phyloP scores from a whole-genome alignment of 805 yeast genomes.

The Wickerhamiella azymoides region DNA sequence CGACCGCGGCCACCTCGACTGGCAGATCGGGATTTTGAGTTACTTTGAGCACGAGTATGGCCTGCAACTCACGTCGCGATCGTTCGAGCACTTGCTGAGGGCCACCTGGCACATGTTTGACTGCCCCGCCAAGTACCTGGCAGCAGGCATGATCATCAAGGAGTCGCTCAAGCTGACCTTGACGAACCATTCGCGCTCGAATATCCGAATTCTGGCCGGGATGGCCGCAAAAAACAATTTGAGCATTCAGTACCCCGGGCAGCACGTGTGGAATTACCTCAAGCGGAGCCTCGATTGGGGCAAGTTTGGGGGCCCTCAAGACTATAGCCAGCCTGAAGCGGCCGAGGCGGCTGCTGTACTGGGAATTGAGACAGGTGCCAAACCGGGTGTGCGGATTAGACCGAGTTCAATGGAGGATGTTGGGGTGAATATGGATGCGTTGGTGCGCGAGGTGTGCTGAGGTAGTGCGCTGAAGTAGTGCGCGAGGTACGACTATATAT shows the following conservation, averaged over 20 bases:
- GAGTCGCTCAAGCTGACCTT: conserved; percentile 3
- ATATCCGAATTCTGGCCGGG: neutral
- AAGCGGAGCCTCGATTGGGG: neutral
- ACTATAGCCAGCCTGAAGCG: neutral
- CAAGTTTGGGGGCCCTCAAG: neutral
- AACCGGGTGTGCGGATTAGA: neutral
- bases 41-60: conserved; percentile 3
- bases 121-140: neutral
- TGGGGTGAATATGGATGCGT: neutral
- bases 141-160: neutral
- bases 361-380: neutral
- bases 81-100: conserved; percentile 2
- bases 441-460: neutral
- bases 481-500: too few relatives aligned
- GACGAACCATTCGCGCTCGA: neutral
- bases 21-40: conserved; percentile 5
- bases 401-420: neutral
- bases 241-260: neutral
- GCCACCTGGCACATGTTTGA: neutral
- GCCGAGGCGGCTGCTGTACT: conserved; percentile 3
- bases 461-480: too few relatives aligned
- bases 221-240: neutral
- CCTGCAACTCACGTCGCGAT: neutral
- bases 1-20: conserved; percentile 3
- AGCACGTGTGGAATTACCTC: conserved; percentile 2